These are phyloP conservation scores for Paramecium tetraurelia DNA, from an alignment of 73 alveolate genomes.

Conservation along the genomic window DNA sequence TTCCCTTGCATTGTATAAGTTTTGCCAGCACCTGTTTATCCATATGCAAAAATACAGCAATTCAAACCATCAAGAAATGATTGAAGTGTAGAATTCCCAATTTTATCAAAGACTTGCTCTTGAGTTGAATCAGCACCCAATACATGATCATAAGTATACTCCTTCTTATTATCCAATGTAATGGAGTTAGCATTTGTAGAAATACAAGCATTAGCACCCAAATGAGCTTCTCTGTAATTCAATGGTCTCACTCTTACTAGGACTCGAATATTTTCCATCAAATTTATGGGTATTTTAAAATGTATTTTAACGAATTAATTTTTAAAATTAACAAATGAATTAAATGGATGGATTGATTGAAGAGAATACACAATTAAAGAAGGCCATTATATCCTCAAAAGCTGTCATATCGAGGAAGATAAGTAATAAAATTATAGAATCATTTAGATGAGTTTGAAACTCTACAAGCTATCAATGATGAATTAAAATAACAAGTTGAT, in stretches of 20 bases:
- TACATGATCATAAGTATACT: constrained; percentile 35
- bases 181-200: neutral
- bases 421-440: neutral
- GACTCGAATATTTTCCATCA: neutral
- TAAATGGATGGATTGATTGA: constrained; percentile 50
- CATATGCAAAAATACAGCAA: constrained; percentile 96
- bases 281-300: neutral
- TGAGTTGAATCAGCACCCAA: constrained; percentile 27
- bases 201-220: constrained; percentile 10
- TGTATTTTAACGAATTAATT: neutral
- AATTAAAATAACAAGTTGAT: constrained; percentile 1
- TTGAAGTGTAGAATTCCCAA: constrained; percentile 64
- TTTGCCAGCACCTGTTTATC: constrained; percentile 98
- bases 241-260: constrained; percentile 55
- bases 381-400: constrained; percentile 44
- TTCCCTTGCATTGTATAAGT: constrained; percentile 96
- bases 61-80: constrained; percentile 90
- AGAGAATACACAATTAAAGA: constrained; percentile 56
- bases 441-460: constrained; percentile 56
- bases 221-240: constrained; percentile 41
- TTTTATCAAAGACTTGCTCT: constrained; percentile 20
- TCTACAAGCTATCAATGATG: constrained; percentile 42
- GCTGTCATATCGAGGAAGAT: constrained; percentile 48
- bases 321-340: neutral
- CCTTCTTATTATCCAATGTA: constrained; percentile 20